These are phyloP conservation scores for Lunularia cruciata DNA, from an alignment of 225 moss, liverwort and hornwort species.

Conservation along the genomic window DNA sequence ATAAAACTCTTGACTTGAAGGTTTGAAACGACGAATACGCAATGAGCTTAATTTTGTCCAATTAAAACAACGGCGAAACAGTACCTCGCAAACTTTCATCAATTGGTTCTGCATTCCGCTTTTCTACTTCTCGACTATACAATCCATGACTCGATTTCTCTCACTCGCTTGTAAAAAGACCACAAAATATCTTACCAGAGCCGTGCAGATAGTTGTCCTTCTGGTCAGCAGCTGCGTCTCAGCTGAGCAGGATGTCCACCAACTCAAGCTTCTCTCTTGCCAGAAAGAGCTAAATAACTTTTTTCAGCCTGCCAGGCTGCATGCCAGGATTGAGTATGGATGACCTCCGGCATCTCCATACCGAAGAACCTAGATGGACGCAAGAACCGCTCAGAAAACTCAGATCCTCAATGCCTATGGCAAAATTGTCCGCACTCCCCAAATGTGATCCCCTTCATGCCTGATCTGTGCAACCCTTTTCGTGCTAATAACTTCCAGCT, in stretches of 20 bases:
- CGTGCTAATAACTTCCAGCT: neutral
- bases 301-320: neutral
- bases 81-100: neutral
- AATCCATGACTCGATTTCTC: neutral
- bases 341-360: conserved; percentile 5
- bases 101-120: neutral
- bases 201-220: neutral
- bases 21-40: neutral
- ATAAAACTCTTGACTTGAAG: neutral
- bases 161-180: neutral
- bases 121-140: neutral
- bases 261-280: neutral
- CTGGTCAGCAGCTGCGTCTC: neutral
- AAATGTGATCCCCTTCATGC: neutral
- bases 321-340: neutral
- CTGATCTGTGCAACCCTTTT: neutral
- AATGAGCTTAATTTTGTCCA: neutral
- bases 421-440: neutral
- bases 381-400: neutral
- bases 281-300: neutral
- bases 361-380: neutral
- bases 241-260: neutral
- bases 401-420: neutral
- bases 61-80: neutral
- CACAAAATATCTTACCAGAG: neutral